Conservation (phyloP, 805 yeast species). For the Candida stauntonica region DNA sequence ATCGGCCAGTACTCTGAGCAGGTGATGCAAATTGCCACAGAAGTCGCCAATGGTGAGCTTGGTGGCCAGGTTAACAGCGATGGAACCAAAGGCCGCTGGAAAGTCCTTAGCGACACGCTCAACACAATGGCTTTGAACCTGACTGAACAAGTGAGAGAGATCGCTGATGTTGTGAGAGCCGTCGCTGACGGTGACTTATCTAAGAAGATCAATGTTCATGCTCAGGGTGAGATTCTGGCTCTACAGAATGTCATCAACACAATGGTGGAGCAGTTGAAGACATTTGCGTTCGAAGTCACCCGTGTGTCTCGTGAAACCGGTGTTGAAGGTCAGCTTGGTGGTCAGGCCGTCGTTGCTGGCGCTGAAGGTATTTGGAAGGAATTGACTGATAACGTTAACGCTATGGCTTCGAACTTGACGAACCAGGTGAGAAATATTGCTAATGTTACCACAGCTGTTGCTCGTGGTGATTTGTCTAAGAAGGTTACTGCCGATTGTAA, state of each 20-base stretch:
- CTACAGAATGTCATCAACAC: conserved; percentile 81
- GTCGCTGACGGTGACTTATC: conserved; percentile 88
- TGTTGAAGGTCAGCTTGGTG: conserved; percentile 82
- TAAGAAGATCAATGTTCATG: conserved; percentile 80
- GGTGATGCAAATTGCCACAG: conserved; percentile 75
- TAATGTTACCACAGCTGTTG: conserved; percentile 81
- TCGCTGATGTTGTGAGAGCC: conserved; percentile 87
- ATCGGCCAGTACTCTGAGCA: conserved; percentile 64
- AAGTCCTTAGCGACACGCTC: conserved; percentile 76
- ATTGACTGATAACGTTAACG: conserved; percentile 82
- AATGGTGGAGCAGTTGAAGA: conserved; percentile 84
- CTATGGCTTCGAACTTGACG: conserved; percentile 84
- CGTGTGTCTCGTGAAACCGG: conserved; percentile 88
- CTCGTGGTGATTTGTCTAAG: conserved; percentile 82
- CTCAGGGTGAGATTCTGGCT: conserved; percentile 83
- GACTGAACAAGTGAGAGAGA: conserved; percentile 84
- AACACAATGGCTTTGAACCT: conserved; percentile 85
- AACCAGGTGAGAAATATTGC: conserved; percentile 88
- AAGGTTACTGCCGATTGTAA: conserved; percentile 88
- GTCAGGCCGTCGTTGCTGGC: conserved; percentile 78
- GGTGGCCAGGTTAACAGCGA: conserved; percentile 86
- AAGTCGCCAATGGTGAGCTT: conserved; percentile 83
- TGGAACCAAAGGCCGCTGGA: conserved; percentile 88
- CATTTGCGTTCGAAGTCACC: conserved; percentile 85
- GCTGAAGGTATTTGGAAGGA: conserved; percentile 90